Evolutionary conservation across 306 rosid species (phyloP), one percentile per base, ranked within the genome.

Genomic region (Potentilla sterilis): DNA sequence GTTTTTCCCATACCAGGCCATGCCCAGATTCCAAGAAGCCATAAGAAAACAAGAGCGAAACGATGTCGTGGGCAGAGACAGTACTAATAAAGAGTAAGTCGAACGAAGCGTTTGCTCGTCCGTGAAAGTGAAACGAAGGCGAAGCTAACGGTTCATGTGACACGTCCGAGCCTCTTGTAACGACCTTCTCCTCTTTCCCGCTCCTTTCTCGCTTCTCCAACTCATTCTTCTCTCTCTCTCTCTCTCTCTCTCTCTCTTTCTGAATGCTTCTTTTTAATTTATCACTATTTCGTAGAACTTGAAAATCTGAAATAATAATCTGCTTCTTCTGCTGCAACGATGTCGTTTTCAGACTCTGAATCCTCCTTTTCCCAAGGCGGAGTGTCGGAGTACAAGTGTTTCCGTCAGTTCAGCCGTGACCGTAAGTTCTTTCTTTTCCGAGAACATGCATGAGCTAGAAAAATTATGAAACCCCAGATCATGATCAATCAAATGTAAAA

Each of bases 281-380:
- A 42, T 11, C 74, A 58, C 9, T 58, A 14, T 44, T 62, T 40
- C 42, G 7, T 82, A 51, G 40, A 41, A 0, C 61, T 75, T 55
- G 28, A 34, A 37, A 78, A 7, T 72, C 11, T 55, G 67, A 84
- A 28, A 40, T 64, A 47, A 40, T 64, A 57, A 54, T 79, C 79
- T 49, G 42, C 74, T 70, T 74, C 81, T 34, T 74, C 81, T 43
- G 70, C 70, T 15, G 75, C 54, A 7, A 71, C 78, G 46, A 93
- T 94, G 98, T 94, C 98, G 32, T 80, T 90, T 42, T 94, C 98
- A 18, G 97, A 94, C 79, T 88, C 95, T 42, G 98, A 92, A 34
- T 51, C 83, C 44, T 85, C 88, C 48, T 85, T 87, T 64, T 81
- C 88, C 57, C 65, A 75, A 41, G 64, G 64, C 72, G 82, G 88